phyloP scores from a whole-genome alignment of 352 stramenopile genomes.

The Aphanomyces euteiches region DNA sequence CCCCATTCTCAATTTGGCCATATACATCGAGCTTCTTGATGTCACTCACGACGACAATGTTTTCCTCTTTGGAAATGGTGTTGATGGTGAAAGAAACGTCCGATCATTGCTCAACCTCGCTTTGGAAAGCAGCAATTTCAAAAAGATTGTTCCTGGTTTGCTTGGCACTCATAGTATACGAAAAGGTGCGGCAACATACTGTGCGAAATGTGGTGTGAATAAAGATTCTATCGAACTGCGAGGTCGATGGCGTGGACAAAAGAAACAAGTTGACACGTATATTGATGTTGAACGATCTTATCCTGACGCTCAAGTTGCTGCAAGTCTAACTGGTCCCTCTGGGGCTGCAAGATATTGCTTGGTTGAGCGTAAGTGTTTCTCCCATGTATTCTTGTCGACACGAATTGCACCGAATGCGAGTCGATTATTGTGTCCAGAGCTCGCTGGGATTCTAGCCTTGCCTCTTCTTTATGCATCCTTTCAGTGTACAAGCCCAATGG shows the following conservation, averaged over 20 bases:
- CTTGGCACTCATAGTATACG: not conserved
- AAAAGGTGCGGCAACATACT: slow-evolving; percentile 10
- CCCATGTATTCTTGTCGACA: not conserved
- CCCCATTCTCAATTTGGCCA: not conserved
- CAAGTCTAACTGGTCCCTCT: not conserved
- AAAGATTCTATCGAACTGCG: not conserved
- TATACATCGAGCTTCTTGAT: not conserved
- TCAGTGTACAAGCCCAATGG: not conserved
- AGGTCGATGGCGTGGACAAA: not conserved
- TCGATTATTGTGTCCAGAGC: not conserved
- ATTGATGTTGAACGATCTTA: slow-evolving; percentile 1
- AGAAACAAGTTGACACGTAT: slow-evolving; percentile 5
- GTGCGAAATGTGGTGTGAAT: not conserved
- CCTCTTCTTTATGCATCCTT: not conserved
- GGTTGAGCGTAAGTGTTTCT: not conserved
- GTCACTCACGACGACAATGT: not conserved
- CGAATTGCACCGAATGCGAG: not conserved
- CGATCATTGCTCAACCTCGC: not conserved
- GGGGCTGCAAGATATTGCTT: slow-evolving; percentile 6
- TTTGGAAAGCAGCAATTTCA: slow-evolving; percentile 1
- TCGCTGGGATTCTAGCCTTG: not conserved
- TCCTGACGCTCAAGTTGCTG: slow-evolving; percentile 6
- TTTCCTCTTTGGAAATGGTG: not conserved
- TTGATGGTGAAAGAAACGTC: slow-evolving; percentile 2
- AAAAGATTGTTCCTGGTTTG: not conserved